Base-by-base conservation (phyloP, 306 rosid species). In the Vigna angularis region DNA sequence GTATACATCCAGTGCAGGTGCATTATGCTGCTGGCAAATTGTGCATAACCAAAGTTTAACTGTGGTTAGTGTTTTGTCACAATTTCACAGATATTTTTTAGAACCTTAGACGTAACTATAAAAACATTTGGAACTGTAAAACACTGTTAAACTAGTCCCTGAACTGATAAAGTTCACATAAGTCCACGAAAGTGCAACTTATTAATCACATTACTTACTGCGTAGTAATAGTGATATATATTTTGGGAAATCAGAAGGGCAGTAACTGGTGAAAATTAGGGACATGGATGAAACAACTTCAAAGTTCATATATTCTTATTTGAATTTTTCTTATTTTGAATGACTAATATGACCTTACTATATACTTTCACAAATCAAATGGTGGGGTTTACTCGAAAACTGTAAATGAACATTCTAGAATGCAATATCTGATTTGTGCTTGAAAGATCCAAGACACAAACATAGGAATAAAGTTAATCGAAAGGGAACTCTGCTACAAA, bases 371-470 rank as follows among this genome's bases (percentile, higher is more conserved):
- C 15, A 42, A 12, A 45, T 45, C 50, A 45, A 45, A 45, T 12
- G 50, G 50, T 45, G 15, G 50, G 15, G 50, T 45, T 44, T 45
- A 45, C 15, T 10, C 16, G 30, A 51, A 66, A 55, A 68, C 49
- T 56, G 20, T 40, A 42, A 16, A n/a, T 30, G 18, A 63, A 28
- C 55, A 42, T 68, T 44, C 45, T 17, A 13, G 62, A 77, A 68
- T 69, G 13, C 24, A 58, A 68, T 57, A 44, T 69, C 58, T 34
- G 26, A 56, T 68, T 44, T 53, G 15, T 26, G 36, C 36, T 65
- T 57, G 75, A 49, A 62, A 38, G 48, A 66, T 62, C 56, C 48
- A 40, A 62, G 26, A 61, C 47, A 59, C 22, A 52, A 70, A 24
- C 50, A 38, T 3, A 13, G 18, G 32, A 20, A 45, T 57, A 17